These are phyloP conservation scores for Macrolepiota dolichaula DNA, from an alignment of 768 basidiomycete species.

Conservation along the genomic window DNA sequence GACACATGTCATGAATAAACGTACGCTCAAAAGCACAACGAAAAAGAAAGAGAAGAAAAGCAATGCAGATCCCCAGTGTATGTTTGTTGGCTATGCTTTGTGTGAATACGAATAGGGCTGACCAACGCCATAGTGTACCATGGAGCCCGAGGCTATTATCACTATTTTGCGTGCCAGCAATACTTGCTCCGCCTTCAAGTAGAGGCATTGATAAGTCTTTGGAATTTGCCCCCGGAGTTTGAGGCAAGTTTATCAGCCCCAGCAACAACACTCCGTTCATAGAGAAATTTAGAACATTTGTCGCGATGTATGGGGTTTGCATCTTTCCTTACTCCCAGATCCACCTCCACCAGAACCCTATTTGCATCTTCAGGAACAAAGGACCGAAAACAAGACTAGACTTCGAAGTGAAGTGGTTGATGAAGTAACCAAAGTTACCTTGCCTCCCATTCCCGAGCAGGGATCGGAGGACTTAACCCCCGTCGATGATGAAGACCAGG, in stretches of 20 bases:
- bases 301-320: constrained; percentile 76
- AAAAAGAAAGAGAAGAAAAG: constrained; percentile 49
- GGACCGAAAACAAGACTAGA: constrained; percentile 10
- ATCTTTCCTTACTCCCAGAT: constrained; percentile 59
- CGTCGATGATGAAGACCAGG: constrained; percentile 5
- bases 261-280: not conserved
- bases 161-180: constrained; percentile 84
- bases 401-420: not conserved
- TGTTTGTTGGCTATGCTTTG: constrained; percentile 8
- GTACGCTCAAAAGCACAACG: constrained; percentile 56
- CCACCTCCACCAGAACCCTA: constrained; percentile 63
- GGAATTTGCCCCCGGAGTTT: constrained; percentile 77
- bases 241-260: constrained; percentile 47
- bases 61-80: constrained; percentile 59
- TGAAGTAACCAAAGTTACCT: not conserved
- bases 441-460: not conserved
- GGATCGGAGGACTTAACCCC: no score
- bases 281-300: constrained; percentile 54
- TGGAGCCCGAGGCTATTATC: constrained; percentile 71
- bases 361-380: constrained; percentile 34
- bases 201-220: constrained; percentile 49
- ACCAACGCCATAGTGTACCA: constrained; percentile 63
- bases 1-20: constrained; percentile 60
- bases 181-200: constrained; percentile 78
- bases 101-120: not conserved